A percentile compares a stretch with the other conserved stretches of the same genome.
phyloP scores from a whole-genome alignment of 2,329 filamentous ascomycete species.

The Diaporthe humulicola region DNA sequence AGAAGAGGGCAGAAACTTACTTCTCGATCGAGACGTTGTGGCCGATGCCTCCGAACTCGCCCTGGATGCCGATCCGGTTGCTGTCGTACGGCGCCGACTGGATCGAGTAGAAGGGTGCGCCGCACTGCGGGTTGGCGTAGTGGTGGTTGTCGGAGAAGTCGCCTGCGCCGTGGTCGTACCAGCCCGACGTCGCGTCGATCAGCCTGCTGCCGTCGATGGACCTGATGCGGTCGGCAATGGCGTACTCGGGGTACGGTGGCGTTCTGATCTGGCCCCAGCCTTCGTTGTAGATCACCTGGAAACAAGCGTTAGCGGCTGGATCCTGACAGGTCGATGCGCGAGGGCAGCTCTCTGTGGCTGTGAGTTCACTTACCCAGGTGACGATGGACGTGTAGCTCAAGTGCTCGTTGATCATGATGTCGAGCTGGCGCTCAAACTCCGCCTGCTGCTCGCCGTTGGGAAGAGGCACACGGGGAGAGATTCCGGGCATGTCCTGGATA shows the following conservation, averaged over 20 bases:
- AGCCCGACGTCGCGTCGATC: conserved; percentile 74
- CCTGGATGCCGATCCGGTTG: conserved; percentile 75
- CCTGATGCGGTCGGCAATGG: conserved; percentile 67
- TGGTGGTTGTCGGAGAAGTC: conserved; percentile 80
- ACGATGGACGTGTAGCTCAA: conserved; percentile 75
- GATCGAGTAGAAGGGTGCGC: conserved; percentile 75
- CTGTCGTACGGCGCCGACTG: conserved; percentile 68
- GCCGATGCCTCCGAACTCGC: conserved; percentile 79
- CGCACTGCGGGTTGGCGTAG: conserved; percentile 79
- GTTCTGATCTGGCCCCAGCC: conserved; percentile 74
- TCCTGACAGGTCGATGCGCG: no score
- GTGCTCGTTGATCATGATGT: conserved; percentile 72
- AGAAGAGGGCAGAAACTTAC: conserved; percentile 53
- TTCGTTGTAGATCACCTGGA: conserved; percentile 76
- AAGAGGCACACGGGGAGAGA: conserved; percentile 52
- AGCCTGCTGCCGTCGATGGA: conserved; percentile 74
- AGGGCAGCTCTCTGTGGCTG: background rate
- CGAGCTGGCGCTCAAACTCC: conserved; percentile 75
- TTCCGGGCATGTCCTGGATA: conserved; percentile 80
- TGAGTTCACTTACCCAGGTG: conserved; percentile 64
- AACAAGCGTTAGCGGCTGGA: background rate
- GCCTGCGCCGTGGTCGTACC: conserved; percentile 76
- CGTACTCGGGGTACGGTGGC: conserved; percentile 66
- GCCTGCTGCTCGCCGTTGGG: conserved; percentile 65
- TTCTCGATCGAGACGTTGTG: conserved; percentile 73